A percentile compares a stretch with the other conserved stretches of the same genome.
These are phyloP conservation scores for Cicer bijugum DNA, from an alignment of 306 rosid species.

Conservation along the genomic window DNA sequence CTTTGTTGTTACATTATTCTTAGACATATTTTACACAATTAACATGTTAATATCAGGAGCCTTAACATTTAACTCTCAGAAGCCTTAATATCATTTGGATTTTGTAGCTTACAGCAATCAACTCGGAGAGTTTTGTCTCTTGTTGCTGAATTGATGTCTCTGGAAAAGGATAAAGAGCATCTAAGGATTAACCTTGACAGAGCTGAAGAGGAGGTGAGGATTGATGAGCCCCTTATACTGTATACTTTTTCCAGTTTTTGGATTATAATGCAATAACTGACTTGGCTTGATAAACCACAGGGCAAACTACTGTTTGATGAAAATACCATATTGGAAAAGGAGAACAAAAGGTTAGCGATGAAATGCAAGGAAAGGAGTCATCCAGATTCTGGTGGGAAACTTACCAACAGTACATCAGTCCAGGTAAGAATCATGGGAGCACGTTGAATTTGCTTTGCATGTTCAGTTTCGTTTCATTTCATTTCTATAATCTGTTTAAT, in stretches of 20 bases:
- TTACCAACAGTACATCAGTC: conserved; percentile 59
- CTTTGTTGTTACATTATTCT: conserved; percentile 2
- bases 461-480: background rate
- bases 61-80: background rate
- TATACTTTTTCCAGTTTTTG: background rate
- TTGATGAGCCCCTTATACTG: background rate
- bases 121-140: conserved; percentile 63
- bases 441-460: background rate
- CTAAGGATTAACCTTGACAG: conserved; percentile 69
- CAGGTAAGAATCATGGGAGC: conserved; percentile 59
- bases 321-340: conserved; percentile 64
- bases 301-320: conserved; percentile 73
- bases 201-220: conserved; percentile 88
- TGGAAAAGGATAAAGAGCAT: conserved; percentile 76
- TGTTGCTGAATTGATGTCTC: conserved; percentile 66
- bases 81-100: conserved; percentile 34
- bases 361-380: conserved; percentile 57
- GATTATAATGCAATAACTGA: conserved; percentile 39
- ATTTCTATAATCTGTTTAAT: background rate
- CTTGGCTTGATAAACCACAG: conserved; percentile 43
- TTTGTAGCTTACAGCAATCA: conserved; percentile 75
- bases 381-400: conserved; percentile 65
- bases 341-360: conserved; percentile 62
- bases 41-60: background rate
- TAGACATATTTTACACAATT: background rate